phyloP scores from a whole-genome alignment of 2,329 filamentous ascomycete genomes.

The Botrytis tulipae region DNA sequence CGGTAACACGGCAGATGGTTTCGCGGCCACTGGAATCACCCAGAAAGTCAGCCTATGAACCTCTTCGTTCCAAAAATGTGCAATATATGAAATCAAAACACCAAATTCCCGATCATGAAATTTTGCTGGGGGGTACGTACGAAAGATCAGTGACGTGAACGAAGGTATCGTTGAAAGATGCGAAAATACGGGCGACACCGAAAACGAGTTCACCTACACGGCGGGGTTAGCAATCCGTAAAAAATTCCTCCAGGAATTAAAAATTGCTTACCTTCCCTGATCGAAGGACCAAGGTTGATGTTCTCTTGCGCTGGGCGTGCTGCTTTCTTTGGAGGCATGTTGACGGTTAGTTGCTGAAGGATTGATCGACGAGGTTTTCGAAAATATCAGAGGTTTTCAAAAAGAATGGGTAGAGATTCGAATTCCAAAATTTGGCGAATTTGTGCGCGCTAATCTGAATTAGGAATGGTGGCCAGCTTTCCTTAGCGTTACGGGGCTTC shows the following conservation, averaged over 20 bases:
- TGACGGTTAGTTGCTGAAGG: slow-evolving; percentile 54
- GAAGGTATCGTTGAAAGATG: slow-evolving; percentile 68
- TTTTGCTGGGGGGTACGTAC: slow-evolving; percentile 51
- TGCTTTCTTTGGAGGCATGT: slow-evolving; percentile 97
- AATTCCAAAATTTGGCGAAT: slow-evolving; percentile 22
- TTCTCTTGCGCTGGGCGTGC: slow-evolving; percentile 87
- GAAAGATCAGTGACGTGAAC: slow-evolving; percentile 99
- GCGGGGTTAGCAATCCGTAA: slow-evolving; percentile 12
- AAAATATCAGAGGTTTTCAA: slow-evolving; percentile 17
- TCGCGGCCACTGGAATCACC: slow-evolving; percentile 89
- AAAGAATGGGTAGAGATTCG: slow-evolving; percentile 1
- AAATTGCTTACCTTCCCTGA: slow-evolving; percentile 75
- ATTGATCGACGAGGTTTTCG: slow-evolving; percentile 22
- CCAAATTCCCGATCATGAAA: slow-evolving; percentile 20
- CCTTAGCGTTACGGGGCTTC: slow-evolving; percentile 18
- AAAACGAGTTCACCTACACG: slow-evolving; percentile 69
- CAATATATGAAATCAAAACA: slow-evolving; percentile 21
- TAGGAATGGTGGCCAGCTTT: slow-evolving; percentile 27
- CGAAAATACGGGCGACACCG: slow-evolving; percentile 77
- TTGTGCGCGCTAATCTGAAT: slow-evolving; percentile 31
- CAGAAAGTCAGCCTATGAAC: slow-evolving; percentile 61
- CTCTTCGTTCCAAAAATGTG: slow-evolving; percentile 30
- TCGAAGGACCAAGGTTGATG: slow-evolving; percentile 95
- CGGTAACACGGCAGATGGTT: slow-evolving; percentile 99
- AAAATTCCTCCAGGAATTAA: not conserved